phyloP scores from a whole-genome alignment of 1,139 yeast genomes.

The Cylindricascospora bacillispora region DNA sequence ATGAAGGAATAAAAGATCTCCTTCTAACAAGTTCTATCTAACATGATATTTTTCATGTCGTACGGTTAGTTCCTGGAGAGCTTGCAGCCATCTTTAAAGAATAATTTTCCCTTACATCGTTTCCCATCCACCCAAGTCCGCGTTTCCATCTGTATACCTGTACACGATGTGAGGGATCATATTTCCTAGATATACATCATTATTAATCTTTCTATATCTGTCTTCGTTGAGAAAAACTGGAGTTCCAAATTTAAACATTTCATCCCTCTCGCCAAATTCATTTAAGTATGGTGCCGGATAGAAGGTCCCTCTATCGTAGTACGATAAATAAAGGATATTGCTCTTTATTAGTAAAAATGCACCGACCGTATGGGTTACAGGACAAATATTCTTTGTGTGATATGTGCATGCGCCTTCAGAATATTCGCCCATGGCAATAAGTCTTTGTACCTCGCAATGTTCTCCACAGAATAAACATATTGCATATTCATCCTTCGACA shows the following conservation, averaged over 20 bases:
- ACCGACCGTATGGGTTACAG: conserved; percentile 47
- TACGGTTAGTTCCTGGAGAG: no score
- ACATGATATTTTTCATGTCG: no score
- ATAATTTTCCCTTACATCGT: conserved; percentile 58
- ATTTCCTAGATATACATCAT: conserved; percentile 67
- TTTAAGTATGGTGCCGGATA: conserved; percentile 77
- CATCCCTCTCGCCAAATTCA: conserved; percentile 76
- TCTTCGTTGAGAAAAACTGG: conserved; percentile 54
- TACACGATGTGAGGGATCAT: conserved; percentile 68
- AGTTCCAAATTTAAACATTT: conserved; percentile 57
- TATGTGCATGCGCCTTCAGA: conserved; percentile 54
- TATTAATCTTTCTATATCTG: conserved; percentile 55
- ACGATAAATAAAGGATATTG: conserved; percentile 49
- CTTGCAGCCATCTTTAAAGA: no score
- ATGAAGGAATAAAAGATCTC: no score
- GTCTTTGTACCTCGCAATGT: conserved; percentile 52
- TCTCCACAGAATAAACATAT: conserved; percentile 75
- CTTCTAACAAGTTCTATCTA: no score
- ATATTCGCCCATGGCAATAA: conserved; percentile 29
- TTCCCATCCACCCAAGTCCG: conserved; percentile 95
- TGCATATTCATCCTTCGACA: conserved; percentile 53
- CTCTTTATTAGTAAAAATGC: conserved; percentile 69
- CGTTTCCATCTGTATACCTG: conserved; percentile 60
- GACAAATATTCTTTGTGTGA: conserved; percentile 51
- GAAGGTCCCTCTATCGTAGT: conserved; percentile 63